Evolutionary conservation across 2,329 filamentous ascomycete species (phyloP).

Genomic region (Emmonsiellopsis sp.): DNA sequence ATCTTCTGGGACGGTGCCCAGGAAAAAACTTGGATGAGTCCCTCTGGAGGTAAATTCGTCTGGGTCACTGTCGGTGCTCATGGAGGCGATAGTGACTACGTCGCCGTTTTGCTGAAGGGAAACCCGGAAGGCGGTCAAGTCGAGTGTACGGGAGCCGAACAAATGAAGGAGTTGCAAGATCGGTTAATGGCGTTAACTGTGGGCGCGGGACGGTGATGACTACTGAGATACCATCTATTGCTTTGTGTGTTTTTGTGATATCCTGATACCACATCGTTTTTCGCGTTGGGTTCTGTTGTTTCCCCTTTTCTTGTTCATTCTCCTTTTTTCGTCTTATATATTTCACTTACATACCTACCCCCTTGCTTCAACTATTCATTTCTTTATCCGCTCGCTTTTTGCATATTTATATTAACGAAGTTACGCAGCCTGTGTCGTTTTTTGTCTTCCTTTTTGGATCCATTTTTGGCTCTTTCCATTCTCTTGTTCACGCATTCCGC

Average conservation of each 20-base stretch:
- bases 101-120: constrained; percentile 27
- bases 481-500: background rate
- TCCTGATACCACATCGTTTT: background rate
- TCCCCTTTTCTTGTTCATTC: background rate
- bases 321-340: background rate
- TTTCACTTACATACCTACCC: background rate
- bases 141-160: constrained; percentile 9
- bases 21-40: constrained; percentile 32
- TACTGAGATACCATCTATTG: background rate
- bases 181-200: constrained; percentile 8
- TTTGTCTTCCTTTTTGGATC: background rate
- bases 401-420: background rate
- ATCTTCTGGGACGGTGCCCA: constrained; percentile 35
- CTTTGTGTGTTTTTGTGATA: background rate
- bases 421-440: constrained; percentile 1
- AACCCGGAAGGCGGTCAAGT: constrained; percentile 8
- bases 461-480: background rate
- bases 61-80: constrained; percentile 44
- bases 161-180: constrained; percentile 7
- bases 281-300: constrained; percentile 1
- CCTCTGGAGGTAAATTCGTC: constrained; percentile 38
- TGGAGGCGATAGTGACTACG: constrained; percentile 38
- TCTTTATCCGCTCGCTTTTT: background rate
- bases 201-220: background rate
- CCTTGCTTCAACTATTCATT: background rate